Conservation (phyloP, 495 filamentous ascomycete species). For the Penicillium cinerascens region DNA sequence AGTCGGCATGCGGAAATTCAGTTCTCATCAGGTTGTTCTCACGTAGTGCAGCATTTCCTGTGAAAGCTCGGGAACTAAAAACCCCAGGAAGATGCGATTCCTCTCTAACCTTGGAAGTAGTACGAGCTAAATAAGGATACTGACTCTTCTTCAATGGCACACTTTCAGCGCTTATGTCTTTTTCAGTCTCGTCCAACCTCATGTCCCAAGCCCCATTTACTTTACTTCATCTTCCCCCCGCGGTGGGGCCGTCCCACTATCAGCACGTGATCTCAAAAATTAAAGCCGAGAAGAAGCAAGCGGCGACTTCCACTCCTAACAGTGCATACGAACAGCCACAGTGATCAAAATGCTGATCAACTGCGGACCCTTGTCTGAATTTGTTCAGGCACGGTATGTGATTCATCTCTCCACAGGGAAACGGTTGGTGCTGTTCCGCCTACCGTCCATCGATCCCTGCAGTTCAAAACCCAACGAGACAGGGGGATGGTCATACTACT, state of each 20-base stretch:
- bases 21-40: too few species aligned
- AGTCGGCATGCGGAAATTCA: too few species aligned
- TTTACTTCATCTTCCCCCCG: not conserved
- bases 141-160: too few species aligned
- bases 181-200: not conserved
- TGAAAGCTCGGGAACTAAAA: too few species aligned
- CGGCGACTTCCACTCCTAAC: not conserved
- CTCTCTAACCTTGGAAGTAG: too few species aligned
- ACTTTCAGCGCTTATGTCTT: not conserved
- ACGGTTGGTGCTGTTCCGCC: slow-evolving; percentile 49
- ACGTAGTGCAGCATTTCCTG: too few species aligned
- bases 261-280: slow-evolving; percentile 11
- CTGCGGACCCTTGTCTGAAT: slow-evolving; percentile 31
- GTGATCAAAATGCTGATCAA: slow-evolving; percentile 31
- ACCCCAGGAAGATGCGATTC: too few species aligned
- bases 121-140: too few species aligned
- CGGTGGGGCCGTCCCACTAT: not conserved
- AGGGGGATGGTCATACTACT: slow-evolving; percentile 49
- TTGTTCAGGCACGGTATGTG: slow-evolving; percentile 47
- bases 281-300: not conserved
- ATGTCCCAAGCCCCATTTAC: not conserved
- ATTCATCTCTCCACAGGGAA: slow-evolving; percentile 48
- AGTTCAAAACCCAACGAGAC: slow-evolving; percentile 31
- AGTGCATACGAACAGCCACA: not conserved
- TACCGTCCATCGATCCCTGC: slow-evolving; percentile 41